Evolutionary conservation across 2,329 filamentous ascomycete species (phyloP).

Genomic region (Colletotrichum sp.): DNA sequence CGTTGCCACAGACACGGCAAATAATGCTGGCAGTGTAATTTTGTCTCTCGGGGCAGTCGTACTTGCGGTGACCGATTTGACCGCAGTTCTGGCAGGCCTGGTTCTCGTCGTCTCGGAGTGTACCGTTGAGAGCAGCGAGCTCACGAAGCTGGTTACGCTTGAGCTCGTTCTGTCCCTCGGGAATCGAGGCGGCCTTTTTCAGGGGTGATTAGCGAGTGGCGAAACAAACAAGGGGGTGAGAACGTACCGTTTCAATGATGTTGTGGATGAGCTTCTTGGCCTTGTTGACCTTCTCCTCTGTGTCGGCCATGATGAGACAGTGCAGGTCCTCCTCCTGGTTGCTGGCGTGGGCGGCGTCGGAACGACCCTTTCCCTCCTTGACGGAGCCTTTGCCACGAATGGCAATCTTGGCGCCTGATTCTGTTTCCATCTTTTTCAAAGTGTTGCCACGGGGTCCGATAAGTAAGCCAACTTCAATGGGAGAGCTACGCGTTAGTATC

Average conservation of each 20-base stretch:
- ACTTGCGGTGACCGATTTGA: conserved; percentile 98
- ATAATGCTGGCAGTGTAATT: conserved; percentile 99
- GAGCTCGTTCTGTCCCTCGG: conserved; percentile 97
- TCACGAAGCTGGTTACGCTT: conserved; percentile 99
- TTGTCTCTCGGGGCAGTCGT: conserved; percentile 95
- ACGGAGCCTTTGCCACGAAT: conserved; percentile 99
- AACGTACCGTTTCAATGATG: conserved; percentile 93
- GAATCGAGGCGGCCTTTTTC: conserved; percentile 89
- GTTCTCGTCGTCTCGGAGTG: conserved; percentile 97
- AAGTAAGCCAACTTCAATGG: conserved; percentile 95
- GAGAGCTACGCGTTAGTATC: conserved; percentile 92
- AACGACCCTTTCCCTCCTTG: conserved; percentile 99
- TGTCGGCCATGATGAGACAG: conserved; percentile 99
- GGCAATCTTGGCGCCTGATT: conserved; percentile 97
- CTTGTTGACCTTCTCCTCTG: conserved; percentile 99
- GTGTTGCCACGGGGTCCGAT: conserved; percentile 99
- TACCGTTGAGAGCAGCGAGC: conserved; percentile 97
- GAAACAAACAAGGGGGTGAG: not conserved
- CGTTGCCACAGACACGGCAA: conserved; percentile 96
- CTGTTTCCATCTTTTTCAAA: conserved; percentile 98
- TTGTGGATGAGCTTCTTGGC: conserved; percentile 98
- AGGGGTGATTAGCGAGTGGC: conserved; percentile 26
- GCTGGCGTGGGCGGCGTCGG: conserved; percentile 97
- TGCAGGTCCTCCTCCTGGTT: conserved; percentile 99
- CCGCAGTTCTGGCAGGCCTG: conserved; percentile 99